Evolutionary conservation across 2,329 filamentous ascomycete genomes (phyloP), one percentile per base, ranked within the genome.

Genomic region (Arthrobotrys musiformis): DNA sequence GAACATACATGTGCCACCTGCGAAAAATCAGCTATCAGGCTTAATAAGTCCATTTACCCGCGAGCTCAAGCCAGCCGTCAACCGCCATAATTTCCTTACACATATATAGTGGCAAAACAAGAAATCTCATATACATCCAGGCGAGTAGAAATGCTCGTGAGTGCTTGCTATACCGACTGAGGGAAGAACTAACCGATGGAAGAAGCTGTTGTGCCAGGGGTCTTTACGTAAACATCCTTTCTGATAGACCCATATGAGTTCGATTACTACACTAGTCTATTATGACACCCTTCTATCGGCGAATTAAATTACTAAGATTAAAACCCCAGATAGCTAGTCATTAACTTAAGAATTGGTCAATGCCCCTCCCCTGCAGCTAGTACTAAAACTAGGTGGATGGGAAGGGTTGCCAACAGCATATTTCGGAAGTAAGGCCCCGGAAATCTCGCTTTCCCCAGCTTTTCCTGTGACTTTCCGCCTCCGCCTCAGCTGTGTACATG

Each of bases 11-110:
- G 11, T 54, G 52, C 66, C 28, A 70, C 19, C 22, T 35, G 11
- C 42, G 52, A 52, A 33, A 28, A 35, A 33, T 30, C n/a, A n/a
- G n/a, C 48, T 37, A 62, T 54, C 56, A 70, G 67, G 56, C 67
- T 70, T 15, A 54, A 63, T 26, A n/a, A n/a, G n/a, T n/a, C n/a
- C 19, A 70, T 70, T 70, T 70, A 70, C 64, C 68, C 68, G 68
- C 33, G 54, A 58, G 33, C 24, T 19, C 33, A 33, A 58, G 33
- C 24, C 33, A 19, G 19, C 58, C 8, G 22, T 5, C 26, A 46
- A 48, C 33, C 40, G 54, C 54, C 33, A 58, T 58, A 58, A 58
- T 40, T 58, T 40, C 15, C 17, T 58, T 4, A 13, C 37, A 42
- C 17, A n/a, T 42, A 42, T 42, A 42, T 42, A 24, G 54, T 58